Base-by-base conservation (phyloP, 768 basidiomycete species). In the Piloderma croceum region DNA sequence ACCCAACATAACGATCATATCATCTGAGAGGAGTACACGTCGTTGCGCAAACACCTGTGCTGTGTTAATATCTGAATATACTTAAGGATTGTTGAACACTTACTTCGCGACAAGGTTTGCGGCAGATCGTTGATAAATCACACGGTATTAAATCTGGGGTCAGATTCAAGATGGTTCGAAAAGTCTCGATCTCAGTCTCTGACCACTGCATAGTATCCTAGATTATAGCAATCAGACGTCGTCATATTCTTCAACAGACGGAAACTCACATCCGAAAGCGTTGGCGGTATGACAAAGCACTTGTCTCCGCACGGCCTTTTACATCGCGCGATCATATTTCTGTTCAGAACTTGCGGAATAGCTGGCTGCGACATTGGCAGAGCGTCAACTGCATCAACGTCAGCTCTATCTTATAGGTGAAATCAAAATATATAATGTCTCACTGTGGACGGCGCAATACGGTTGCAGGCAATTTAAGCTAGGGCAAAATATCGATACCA, bases 101-200 rank as follows among this genome's bases (percentile, higher is more conserved):
- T 40, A 81, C 83, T 64, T 85, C 77, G 21, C 58, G 56, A 54
- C 83, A 86, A 5, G 79, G 73, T 45, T 74, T 79, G 7, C 64
- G 63, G 53, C 74, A 74, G 12, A 83, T 58, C 1, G 62, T 52
- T 13, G 78, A 73, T 10, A 83, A 57, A 34, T 77, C 69, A 45
- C 83, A 84, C 0, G 79, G 65, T 0, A 61, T 54, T 3, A 61
- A 52, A 34, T 78, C 69, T 6, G 73, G 72, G 0, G 64, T 59
- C 18, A 73, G 53, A 12, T 68, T 58, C 7, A 76, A 57, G 5
- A 76, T 51, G 2, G 55, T 57, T 17, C 47, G 54, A 3, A 83
- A 51, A 1, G 59, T 46, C 24, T 71, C 64, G 3, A 63, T 39
- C 5, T 77, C 74, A 0, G 51, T 35, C 15, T 50, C 44, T 6